Evolutionary conservation across 805 yeast genomes (phyloP).

Genomic region (Henningerozyma blattae): DNA sequence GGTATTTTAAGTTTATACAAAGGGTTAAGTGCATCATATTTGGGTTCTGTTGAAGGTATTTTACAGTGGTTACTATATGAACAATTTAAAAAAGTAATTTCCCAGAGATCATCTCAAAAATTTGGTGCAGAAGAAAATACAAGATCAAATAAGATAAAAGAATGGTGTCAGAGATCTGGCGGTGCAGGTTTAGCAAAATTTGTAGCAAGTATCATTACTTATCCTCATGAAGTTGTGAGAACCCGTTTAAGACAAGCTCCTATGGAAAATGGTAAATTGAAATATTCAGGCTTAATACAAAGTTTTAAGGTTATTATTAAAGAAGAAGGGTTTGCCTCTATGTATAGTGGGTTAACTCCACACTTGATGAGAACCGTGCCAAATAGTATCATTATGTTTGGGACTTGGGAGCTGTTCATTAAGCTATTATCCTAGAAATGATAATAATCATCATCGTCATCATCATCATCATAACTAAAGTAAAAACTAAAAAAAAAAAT

Average conservation of each 20-base stretch:
- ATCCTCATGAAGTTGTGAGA: conserved; percentile 95
- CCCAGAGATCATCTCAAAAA: conserved; percentile 34
- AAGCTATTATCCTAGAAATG: conserved; percentile 39
- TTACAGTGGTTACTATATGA: conserved; percentile 95
- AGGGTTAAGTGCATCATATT: conserved; percentile 88
- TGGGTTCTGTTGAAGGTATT: conserved; percentile 88
- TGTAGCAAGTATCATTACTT: conserved; percentile 81
- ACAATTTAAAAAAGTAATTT: conserved; percentile 72
- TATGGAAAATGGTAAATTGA: conserved; percentile 60
- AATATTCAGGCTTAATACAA: conserved; percentile 82
- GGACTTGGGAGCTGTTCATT: conserved; percentile 89
- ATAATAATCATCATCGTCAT: too few relatives aligned
- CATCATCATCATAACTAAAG: too few relatives aligned
- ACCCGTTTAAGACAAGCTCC: conserved; percentile 96
- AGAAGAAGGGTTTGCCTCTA: conserved; percentile 85
- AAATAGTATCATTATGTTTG: conserved; percentile 96
- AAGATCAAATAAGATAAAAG: conserved; percentile 52
- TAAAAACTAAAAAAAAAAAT: not conserved
- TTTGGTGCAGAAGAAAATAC: conserved; percentile 27
- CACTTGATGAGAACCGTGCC: conserved; percentile 96
- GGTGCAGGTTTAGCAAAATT: conserved; percentile 96
- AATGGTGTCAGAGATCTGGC: conserved; percentile 94
- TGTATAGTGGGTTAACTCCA: conserved; percentile 97
- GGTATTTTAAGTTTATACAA: conserved; percentile 73
- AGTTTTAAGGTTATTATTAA: conserved; percentile 75